Evolutionary conservation across 495 filamentous ascomycete genomes (phyloP).

Genomic region (Pseudevernia furfuracea): DNA sequence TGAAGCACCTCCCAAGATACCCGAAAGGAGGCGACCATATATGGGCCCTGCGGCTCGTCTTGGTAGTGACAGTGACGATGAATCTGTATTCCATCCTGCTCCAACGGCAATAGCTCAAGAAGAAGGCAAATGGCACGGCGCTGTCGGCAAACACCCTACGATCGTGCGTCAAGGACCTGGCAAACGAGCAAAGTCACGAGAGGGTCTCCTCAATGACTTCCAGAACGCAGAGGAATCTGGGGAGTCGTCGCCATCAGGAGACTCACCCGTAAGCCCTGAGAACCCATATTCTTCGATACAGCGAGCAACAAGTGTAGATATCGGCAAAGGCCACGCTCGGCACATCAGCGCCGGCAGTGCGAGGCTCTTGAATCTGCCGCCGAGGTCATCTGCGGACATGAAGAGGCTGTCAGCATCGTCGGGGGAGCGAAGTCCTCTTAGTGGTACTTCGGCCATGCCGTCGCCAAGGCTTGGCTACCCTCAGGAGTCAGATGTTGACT

Average conservation of each 20-base stretch:
- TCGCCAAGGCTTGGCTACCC: slow-evolving; percentile 11
- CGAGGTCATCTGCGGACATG: slow-evolving; percentile 35
- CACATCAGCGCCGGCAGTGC: slow-evolving; percentile 70
- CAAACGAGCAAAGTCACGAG: slow-evolving; percentile 54
- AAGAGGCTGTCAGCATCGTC: slow-evolving; percentile 28
- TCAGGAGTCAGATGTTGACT: slow-evolving; percentile 23
- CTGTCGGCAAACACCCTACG: slow-evolving; percentile 50
- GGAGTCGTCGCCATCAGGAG: slow-evolving; percentile 29
- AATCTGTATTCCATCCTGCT: slow-evolving; percentile 14
- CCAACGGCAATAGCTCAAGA: slow-evolving; percentile 16
- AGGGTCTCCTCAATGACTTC: slow-evolving; percentile 58
- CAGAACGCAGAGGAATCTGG: slow-evolving; percentile 39
- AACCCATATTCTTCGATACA: slow-evolving; percentile 37
- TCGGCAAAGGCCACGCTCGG: slow-evolving; percentile 55
- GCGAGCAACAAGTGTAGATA: slow-evolving; percentile 58
- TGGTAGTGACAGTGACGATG: slow-evolving; percentile 33
- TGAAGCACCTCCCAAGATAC: slow-evolving; percentile 17
- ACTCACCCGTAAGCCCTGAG: slow-evolving; percentile 29
- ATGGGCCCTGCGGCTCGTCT: slow-evolving; percentile 19
- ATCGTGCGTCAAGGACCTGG: slow-evolving; percentile 44
- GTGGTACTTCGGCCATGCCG: slow-evolving; percentile 11
- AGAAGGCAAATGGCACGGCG: slow-evolving; percentile 44
- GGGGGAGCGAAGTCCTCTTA: slow-evolving; percentile 24
- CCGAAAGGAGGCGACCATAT: slow-evolving; percentile 19
- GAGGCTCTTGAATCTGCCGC: slow-evolving; percentile 56